A percentile compares a stretch with the other conserved stretches of the same genome.
Conservation (phyloP, 148 eudicot genomes). For the Euryodendron excelsum region DNA sequence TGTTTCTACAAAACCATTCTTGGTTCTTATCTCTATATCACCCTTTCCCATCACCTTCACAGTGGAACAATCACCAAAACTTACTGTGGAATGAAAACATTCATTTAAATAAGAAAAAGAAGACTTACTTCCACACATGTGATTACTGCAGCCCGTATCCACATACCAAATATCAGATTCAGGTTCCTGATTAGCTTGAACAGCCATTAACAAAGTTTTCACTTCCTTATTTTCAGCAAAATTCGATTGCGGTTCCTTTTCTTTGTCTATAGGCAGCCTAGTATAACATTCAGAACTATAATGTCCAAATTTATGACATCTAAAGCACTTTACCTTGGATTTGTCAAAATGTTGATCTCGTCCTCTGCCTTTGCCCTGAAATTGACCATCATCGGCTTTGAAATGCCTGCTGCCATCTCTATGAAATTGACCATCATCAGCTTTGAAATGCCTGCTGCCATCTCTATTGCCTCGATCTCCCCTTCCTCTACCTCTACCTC, state of each 20-base stretch:
- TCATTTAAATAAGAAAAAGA: neutral
- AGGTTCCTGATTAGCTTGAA: neutral
- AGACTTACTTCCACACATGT: neutral
- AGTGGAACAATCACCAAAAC: slow-evolving; percentile 1
- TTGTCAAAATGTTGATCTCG: neutral
- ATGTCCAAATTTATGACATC: neutral
- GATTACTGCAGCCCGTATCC: neutral
- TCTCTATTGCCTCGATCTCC: neutral
- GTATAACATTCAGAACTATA: neutral
- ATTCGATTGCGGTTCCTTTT: neutral
- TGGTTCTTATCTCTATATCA: neutral
- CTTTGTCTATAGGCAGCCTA: slow-evolving; percentile 6
- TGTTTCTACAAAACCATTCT: slow-evolving; percentile 10
- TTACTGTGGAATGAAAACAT: neutral
- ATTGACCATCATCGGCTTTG: neutral
- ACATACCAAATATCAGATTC: neutral
- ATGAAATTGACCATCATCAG: too few species aligned
- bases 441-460: neutral
- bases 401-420: too few species aligned
- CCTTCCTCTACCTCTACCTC: neutral
- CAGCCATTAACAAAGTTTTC: neutral
- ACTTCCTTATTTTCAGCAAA: slow-evolving; percentile 4
- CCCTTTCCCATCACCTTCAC: neutral
- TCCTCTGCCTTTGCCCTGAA: neutral
- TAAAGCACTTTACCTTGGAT: neutral